These are phyloP conservation scores for Megacollybia marginata DNA, from an alignment of 768 basidiomycete genomes.

Conservation along the genomic window DNA sequence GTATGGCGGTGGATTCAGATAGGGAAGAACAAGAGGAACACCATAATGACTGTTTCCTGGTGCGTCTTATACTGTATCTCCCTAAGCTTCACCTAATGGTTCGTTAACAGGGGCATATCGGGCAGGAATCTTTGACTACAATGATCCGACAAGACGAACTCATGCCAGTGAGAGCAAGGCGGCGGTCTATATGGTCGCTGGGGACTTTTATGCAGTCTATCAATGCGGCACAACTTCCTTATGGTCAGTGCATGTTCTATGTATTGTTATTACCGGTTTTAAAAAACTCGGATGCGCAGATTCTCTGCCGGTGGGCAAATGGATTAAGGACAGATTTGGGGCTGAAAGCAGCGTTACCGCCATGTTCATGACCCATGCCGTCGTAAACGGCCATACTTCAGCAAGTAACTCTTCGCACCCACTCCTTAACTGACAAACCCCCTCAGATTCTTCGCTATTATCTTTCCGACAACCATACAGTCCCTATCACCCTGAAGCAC, in stretches of 20 bases:
- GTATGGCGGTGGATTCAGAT: not conserved
- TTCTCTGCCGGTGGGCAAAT: constrained; percentile 47
- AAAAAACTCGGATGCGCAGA: constrained; percentile 27
- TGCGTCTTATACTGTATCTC: no score
- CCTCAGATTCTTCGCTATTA: constrained; percentile 44
- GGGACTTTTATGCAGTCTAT: constrained; percentile 33
- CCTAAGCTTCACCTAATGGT: no score
- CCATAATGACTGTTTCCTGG: no score
- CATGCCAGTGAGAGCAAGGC: constrained; percentile 47
- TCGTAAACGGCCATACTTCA: constrained; percentile 55
- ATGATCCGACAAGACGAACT: constrained; percentile 75
- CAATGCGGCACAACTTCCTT: constrained; percentile 47
- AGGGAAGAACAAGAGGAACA: not conserved
- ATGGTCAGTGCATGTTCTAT: constrained; percentile 34
- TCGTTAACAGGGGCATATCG: constrained; percentile 48
- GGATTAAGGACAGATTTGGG: constrained; percentile 53
- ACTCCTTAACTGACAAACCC: not conserved
- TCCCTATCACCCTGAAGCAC: constrained; percentile 70
- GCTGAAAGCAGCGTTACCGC: constrained; percentile 51
- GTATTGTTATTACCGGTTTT: not conserved
- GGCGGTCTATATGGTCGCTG: constrained; percentile 29
- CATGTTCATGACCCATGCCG: constrained; percentile 64
- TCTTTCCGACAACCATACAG: constrained; percentile 26
- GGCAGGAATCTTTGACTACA: constrained; percentile 62
- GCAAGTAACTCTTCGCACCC: constrained; percentile 19